Evolutionary conservation across 345 rosid species (phyloP).

Genomic region (Aurinia saxatilis): DNA sequence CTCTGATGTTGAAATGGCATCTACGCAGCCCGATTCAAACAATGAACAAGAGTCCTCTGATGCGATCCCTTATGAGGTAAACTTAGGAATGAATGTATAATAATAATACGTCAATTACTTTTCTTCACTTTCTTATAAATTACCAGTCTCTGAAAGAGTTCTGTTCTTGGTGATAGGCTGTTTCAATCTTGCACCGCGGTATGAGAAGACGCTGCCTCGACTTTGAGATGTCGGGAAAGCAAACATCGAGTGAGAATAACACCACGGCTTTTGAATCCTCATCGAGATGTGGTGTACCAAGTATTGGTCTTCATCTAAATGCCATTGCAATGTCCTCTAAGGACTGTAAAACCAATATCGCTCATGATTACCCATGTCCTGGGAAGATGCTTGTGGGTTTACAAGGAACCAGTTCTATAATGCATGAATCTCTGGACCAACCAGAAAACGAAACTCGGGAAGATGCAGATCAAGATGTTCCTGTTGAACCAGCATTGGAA

Average conservation of each 20-base stretch:
- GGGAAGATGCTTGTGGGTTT: constrained; percentile 36
- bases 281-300: constrained; percentile 53
- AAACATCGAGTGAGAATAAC: constrained; percentile 22
- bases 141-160: not conserved
- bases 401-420: constrained; percentile 33
- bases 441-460: constrained; percentile 36
- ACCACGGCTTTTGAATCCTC: constrained; percentile 11
- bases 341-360: constrained; percentile 30
- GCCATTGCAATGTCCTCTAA: constrained; percentile 54
- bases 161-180: constrained; percentile 32
- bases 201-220: constrained; percentile 86
- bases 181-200: constrained; percentile 74
- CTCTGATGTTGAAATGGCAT: constrained; percentile 25
- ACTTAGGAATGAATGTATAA: too few relatives aligned
- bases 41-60: constrained; percentile 9
- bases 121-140: not conserved
- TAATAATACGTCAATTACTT: not conserved
- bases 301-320: constrained; percentile 94
- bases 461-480: constrained; percentile 14
- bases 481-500: constrained; percentile 31
- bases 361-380: constrained; percentile 37
- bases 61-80: constrained; percentile 17
- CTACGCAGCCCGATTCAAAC: constrained; percentile 8
- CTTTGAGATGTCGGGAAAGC: constrained; percentile 56
- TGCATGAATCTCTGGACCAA: constrained; percentile 45